These are phyloP conservation scores for Abelmoschus esculentus DNA, from an alignment of 345 rosid genomes.

Conservation along the genomic window DNA sequence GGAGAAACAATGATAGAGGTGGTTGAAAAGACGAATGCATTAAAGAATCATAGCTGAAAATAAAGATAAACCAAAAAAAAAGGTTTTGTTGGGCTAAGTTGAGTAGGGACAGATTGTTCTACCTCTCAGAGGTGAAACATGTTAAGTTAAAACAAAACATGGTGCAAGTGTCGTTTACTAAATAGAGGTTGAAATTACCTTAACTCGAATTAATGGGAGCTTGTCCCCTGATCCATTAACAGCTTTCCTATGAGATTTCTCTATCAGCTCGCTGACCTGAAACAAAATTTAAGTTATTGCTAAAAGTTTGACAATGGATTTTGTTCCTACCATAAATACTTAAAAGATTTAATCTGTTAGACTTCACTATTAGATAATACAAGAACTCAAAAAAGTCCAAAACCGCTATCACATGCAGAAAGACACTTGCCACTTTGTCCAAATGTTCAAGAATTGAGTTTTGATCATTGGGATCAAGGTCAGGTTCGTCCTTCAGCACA, in stretches of 20 bases:
- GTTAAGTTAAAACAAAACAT: background rate
- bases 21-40: background rate
- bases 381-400: slow-evolving; percentile 8
- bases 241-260: slow-evolving; percentile 55
- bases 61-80: background rate
- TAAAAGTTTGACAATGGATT: background rate
- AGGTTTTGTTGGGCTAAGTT: background rate
- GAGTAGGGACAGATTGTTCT: background rate
- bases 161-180: background rate
- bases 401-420: slow-evolving; percentile 14
- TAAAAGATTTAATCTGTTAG: background rate
- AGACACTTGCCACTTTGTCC: slow-evolving; percentile 70
- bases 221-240: slow-evolving; percentile 54
- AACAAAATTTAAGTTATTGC: slow-evolving; percentile 16
- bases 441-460: slow-evolving; percentile 85
- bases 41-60: background rate
- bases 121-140: slow-evolving; percentile 1
- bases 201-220: slow-evolving; percentile 82
- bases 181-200: slow-evolving; percentile 40
- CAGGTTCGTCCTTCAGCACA: slow-evolving; percentile 72
- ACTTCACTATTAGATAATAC: background rate
- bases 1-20: background rate
- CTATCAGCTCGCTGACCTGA: slow-evolving; percentile 77
- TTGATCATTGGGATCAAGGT: slow-evolving; percentile 90
- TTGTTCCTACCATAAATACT: background rate